These are phyloP conservation scores for Sarocladium kiliense DNA, from an alignment of 2,329 filamentous ascomycete genomes.

Conservation along the genomic window DNA sequence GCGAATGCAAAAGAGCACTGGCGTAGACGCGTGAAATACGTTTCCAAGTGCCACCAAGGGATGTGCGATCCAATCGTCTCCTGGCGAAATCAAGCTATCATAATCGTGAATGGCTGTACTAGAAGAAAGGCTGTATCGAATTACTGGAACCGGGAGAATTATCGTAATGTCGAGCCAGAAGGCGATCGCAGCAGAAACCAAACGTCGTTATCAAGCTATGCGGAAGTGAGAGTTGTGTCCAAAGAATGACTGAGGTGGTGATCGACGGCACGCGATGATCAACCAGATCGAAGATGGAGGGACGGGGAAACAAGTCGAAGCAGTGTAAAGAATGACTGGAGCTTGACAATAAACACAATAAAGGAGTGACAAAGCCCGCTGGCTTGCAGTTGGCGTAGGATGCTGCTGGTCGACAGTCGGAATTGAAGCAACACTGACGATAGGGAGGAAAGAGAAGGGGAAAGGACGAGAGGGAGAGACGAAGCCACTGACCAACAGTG, in stretches of 20 bases:
- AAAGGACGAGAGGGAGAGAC: neutral
- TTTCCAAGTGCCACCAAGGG: too few relatives aligned
- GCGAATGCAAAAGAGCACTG: neutral
- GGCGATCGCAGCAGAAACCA: constrained; percentile 7
- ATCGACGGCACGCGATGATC: neutral
- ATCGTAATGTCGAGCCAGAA: neutral
- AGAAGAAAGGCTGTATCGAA: neutral
- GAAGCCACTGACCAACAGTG: neutral
- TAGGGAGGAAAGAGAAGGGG: constrained; percentile 3
- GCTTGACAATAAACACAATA: constrained; percentile 9
- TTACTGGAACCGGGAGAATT: neutral
- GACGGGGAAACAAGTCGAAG: neutral
- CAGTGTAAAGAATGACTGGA: constrained; percentile 5
- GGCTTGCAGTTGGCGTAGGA: constrained; percentile 5
- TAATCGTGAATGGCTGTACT: constrained; percentile 3
- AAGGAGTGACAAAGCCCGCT: constrained; percentile 9
- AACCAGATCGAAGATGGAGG: constrained; percentile 3
- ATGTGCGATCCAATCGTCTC: neutral
- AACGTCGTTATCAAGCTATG: neutral
- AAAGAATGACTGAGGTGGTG: constrained; percentile 7
- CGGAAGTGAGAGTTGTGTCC: neutral
- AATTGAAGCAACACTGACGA: constrained; percentile 4
- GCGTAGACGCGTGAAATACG: neutral
- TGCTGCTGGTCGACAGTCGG: constrained; percentile 8
- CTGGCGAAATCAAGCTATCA: constrained; percentile 9